Conservation (phyloP, 2,329 filamentous ascomycete genomes). For the Arthrobotrys pseudoclavata region DNA sequence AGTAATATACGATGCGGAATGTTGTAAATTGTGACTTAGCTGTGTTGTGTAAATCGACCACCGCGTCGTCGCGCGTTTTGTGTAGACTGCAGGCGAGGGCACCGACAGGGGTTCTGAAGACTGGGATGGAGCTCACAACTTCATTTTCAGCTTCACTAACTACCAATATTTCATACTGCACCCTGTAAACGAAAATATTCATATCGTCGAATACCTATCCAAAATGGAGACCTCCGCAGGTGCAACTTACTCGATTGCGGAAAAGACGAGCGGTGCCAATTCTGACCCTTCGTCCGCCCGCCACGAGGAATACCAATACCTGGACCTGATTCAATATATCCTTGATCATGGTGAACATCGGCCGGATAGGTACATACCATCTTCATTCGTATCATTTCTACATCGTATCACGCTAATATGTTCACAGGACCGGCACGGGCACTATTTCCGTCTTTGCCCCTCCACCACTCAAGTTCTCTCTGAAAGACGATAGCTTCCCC, state of each 20-base stretch:
- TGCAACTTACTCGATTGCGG: constrained; percentile 38
- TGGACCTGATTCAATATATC: constrained; percentile 88
- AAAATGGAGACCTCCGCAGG: constrained; percentile 9
- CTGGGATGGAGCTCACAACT: neutral
- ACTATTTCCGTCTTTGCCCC: constrained; percentile 92
- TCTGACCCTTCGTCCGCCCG: constrained; percentile 24
- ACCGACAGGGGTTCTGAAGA: neutral
- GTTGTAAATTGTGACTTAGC: neutral
- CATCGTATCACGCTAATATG: neutral
- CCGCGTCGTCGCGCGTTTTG: neutral
- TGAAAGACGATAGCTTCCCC: constrained; percentile 83
- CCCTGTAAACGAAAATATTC: neutral
- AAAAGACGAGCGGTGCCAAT: constrained; percentile 43
- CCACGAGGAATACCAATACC: constrained; percentile 95
- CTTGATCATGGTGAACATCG: constrained; percentile 86
- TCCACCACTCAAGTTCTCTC: constrained; percentile 84
- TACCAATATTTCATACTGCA: neutral
- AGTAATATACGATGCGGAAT: neutral
- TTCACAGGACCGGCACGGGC: constrained; percentile 85
- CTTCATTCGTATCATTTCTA: neutral
- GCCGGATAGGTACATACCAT: constrained; percentile 78
- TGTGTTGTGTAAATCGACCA: neutral
- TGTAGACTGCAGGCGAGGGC: neutral
- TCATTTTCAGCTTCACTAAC: neutral
- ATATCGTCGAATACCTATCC: neutral